phyloP scores from a whole-genome alignment of 345 rosid species.

The Salix dunnii region DNA sequence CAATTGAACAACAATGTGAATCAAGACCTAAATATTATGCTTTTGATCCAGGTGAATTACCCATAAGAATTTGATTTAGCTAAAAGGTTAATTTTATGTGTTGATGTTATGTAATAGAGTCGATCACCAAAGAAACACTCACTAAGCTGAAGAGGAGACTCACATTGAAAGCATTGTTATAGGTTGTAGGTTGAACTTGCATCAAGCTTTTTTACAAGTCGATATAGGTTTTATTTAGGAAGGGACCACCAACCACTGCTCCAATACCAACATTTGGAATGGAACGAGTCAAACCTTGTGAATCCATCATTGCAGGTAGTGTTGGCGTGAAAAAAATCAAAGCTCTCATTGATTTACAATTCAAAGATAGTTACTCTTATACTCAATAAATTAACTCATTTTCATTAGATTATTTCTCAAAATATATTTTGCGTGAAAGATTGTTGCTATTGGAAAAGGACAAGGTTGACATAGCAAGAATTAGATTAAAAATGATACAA shows the following conservation, averaged over 20 bases:
- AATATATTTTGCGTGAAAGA: conserved; percentile 20
- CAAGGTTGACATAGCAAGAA: too few relatives aligned
- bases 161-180: conserved; percentile 15
- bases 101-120: neutral
- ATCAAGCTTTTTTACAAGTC: conserved; percentile 8
- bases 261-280: conserved; percentile 24
- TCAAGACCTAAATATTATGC: too few relatives aligned
- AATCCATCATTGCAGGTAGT: conserved; percentile 18
- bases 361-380: conserved; percentile 11
- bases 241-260: conserved; percentile 28
- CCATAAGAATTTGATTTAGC: too few relatives aligned
- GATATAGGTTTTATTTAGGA: conserved; percentile 11
- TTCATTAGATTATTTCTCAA: conserved; percentile 23
- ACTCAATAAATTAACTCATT: conserved; percentile 22
- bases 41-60: too few relatives aligned
- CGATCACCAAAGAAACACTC: neutral
- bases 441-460: too few relatives aligned
- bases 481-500: too few relatives aligned
- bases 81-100: too few relatives aligned
- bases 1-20: too few relatives aligned
- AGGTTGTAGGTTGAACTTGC: conserved; percentile 23
- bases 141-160: conserved; percentile 21
- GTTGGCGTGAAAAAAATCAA: conserved; percentile 16
- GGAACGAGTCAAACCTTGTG: conserved; percentile 16
- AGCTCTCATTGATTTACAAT: conserved; percentile 22